These are phyloP conservation scores for Dorcoceras hygrometricum DNA, from an alignment of 257 asterid genomes.

Conservation along the genomic window DNA sequence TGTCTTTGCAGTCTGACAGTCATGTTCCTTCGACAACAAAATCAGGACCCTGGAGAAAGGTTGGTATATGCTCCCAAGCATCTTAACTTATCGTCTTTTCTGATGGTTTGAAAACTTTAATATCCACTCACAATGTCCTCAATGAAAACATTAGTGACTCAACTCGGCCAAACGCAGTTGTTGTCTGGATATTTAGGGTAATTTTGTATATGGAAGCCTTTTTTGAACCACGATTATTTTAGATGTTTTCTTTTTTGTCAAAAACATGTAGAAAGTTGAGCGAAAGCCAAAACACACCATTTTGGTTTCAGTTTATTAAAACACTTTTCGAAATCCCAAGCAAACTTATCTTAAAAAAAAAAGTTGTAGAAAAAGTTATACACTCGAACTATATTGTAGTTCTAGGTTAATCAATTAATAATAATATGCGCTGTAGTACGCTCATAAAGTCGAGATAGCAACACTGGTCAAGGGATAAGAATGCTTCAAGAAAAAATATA, in stretches of 20 bases:
- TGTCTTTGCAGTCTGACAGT: conserved; percentile 60
- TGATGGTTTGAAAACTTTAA: conserved; percentile 12
- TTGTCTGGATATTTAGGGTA: not conserved
- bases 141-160: not conserved
- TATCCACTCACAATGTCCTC: not conserved
- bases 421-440: not conserved
- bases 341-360: too few relatives aligned
- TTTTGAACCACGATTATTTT: not conserved
- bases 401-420: not conserved
- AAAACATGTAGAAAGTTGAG: not conserved
- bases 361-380: too few relatives aligned
- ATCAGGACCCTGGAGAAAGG: conserved; percentile 99
- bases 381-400: too few relatives aligned
- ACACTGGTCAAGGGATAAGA: not conserved
- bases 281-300: not conserved
- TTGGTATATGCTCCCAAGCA: conserved; percentile 33
- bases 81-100: conserved; percentile 7
- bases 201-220: not conserved
- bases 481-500: too few relatives aligned
- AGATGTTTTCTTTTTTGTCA: too few relatives aligned
- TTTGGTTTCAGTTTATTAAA: not conserved
- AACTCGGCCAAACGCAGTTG: not conserved
- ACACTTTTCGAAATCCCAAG: not conserved
- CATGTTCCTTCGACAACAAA: conserved; percentile 58
- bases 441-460: not conserved